Evolutionary conservation across 116 monocot species (phyloP).

Genomic region (Iris pallida): DNA sequence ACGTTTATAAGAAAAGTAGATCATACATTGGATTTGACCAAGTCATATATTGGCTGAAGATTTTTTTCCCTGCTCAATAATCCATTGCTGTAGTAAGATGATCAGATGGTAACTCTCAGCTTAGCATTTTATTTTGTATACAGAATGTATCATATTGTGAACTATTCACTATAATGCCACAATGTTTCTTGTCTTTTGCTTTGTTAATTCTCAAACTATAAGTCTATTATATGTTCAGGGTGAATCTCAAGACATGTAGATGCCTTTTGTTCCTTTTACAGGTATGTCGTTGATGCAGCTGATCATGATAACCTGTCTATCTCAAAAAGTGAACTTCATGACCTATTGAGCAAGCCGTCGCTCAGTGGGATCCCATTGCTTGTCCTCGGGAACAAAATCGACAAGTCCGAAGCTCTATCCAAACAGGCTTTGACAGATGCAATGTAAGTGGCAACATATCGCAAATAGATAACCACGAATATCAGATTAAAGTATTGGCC

Average conservation of each 20-base stretch:
- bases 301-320: conserved; percentile 79
- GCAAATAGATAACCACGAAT: not conserved
- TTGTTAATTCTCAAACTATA: no score
- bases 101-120: no score
- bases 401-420: conserved; percentile 72
- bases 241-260: not conserved
- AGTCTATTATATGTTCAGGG: not conserved
- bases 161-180: no score
- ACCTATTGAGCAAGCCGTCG: conserved; percentile 40
- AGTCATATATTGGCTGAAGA: no score
- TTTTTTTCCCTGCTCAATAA: no score
- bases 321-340: conserved; percentile 91
- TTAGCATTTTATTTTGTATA: no score
- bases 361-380: conserved; percentile 86
- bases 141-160: no score
- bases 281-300: conserved; percentile 96
- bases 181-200: no score
- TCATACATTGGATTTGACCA: no score
- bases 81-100: no score
- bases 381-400: conserved; percentile 92
- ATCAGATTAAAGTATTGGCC: no score
- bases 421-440: conserved; percentile 58
- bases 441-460: conserved; percentile 44
- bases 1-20: no score
- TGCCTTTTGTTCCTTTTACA: conserved; percentile 22